Base-by-base conservation (phyloP, 257 asterid species). In the Solanum ossicruentum region DNA sequence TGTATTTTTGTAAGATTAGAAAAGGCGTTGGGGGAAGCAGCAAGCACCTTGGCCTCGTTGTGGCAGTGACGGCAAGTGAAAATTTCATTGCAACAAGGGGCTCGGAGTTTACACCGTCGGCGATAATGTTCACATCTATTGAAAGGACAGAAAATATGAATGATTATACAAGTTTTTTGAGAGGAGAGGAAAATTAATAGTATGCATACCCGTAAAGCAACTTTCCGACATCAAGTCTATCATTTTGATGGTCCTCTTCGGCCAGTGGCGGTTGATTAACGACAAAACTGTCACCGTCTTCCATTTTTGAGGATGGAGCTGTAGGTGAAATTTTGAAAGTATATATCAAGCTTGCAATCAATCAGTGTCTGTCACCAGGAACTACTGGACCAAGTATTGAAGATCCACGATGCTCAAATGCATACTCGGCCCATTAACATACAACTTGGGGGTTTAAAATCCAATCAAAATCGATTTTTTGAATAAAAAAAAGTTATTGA, bases 21-120 rank as follows among this genome's bases (percentile, higher is more conserved):
- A 13, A 41, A 3, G 66, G 61, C 21, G 10, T 7, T 6, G 6
- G 21, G 20, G 58, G 63, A 8, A 17, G 78, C 7, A 69, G 72
- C 9, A 52, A 52, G 88, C 78, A 95, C 99, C 85, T 88, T 86
- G 81, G 98, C 93, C 71, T 94, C 98, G 88, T 95, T 94, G 89
- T 95, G 98, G 89, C 98, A 95, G 89, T 94, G 98, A 61, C 98
- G 98, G 92, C 98, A 95, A 70, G 94, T 85, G 88, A 92, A 95
- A 89, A 95, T 85, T 92, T 86, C 86, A 84, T 93, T 88, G 89
- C 98, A 95, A 28, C 98, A 95, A 85, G 98, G 98, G 9, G 98
- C 93, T 87, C 94, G 87, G 84, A 95, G 80, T 88, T 91, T 94
- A 92, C 98, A 95, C 70, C 98, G 92, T 84, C 98, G 91, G 83